These are phyloP conservation scores for Lunasporangiospora selenospora DNA, from an alignment of 192 early-diverging fungal species.

Conservation along the genomic window DNA sequence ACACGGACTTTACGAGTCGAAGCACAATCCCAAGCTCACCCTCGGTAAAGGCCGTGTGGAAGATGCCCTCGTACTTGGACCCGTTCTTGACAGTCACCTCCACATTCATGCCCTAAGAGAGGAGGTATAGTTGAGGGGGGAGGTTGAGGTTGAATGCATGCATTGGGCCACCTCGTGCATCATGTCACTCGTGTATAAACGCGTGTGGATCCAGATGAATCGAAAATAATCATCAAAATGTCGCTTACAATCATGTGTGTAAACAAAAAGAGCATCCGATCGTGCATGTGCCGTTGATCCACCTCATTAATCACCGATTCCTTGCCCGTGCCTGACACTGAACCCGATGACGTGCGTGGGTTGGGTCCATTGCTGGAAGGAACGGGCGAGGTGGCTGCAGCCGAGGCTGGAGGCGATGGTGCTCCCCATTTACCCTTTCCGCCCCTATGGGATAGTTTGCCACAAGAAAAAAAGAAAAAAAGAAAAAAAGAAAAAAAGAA, in stretches of 20 bases:
- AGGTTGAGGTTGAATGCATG: no score
- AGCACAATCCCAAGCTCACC: slow-evolving; percentile 73
- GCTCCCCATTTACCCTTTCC: slow-evolving; percentile 28
- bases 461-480: neutral
- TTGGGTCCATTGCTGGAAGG: neutral
- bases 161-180: no score
- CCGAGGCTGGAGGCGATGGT: slow-evolving; percentile 28
- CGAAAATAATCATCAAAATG: neutral
- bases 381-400: slow-evolving; percentile 1
- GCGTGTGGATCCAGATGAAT: neutral
- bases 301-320: slow-evolving; percentile 32
- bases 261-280: slow-evolving; percentile 69
- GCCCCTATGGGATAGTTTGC: no score
- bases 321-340: slow-evolving; percentile 8
- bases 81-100: slow-evolving; percentile 64
- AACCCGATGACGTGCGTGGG: neutral
- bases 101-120: slow-evolving; percentile 70
- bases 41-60: slow-evolving; percentile 63
- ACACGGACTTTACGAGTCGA: slow-evolving; percentile 56
- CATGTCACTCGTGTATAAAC: no score
- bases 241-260: slow-evolving; percentile 69
- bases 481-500: neutral
- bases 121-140: neutral
- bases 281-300: slow-evolving; percentile 59
- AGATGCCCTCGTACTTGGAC: slow-evolving; percentile 71